These are phyloP conservation scores for Diaporthe australafricana DNA, from an alignment of 2,329 filamentous ascomycete genomes.

Conservation along the genomic window DNA sequence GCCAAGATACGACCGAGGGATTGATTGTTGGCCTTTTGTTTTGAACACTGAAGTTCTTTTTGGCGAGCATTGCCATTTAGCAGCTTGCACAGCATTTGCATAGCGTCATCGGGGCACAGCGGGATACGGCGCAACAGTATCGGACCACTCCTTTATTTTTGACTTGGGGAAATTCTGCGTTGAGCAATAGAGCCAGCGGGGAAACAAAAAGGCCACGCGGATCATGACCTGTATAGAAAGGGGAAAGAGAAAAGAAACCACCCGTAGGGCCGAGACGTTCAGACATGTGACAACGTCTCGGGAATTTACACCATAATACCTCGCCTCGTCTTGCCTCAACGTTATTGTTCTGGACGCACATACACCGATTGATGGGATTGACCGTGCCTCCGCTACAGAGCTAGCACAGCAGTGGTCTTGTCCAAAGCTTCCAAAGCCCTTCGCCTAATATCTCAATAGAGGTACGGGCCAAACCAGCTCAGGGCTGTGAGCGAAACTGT, in stretches of 20 bases:
- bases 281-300: not conserved
- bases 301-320: not conserved
- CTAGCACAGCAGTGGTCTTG: not conserved
- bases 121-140: conserved; percentile 39
- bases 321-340: not conserved
- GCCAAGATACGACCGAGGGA: not conserved
- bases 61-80: not conserved
- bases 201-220: not conserved
- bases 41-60: not conserved
- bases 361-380: not conserved
- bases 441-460: not conserved
- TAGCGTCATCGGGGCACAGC: conserved; percentile 36
- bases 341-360: not conserved
- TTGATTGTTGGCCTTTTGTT: not conserved
- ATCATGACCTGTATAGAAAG: conserved; percentile 17
- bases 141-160: conserved; percentile 35
- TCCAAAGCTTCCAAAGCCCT: not conserved
- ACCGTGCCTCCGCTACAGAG: not conserved
- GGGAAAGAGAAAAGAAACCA: conserved; percentile 1
- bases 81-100: conserved; percentile 32
- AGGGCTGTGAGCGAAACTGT: not conserved
- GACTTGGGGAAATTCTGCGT: not conserved
- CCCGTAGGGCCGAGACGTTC: not conserved
- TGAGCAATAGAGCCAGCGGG: conserved; percentile 15
- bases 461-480: not conserved